Evolutionary conservation across 2,329 filamentous ascomycete species (phyloP).

Genomic region (Neobulgaria alba): DNA sequence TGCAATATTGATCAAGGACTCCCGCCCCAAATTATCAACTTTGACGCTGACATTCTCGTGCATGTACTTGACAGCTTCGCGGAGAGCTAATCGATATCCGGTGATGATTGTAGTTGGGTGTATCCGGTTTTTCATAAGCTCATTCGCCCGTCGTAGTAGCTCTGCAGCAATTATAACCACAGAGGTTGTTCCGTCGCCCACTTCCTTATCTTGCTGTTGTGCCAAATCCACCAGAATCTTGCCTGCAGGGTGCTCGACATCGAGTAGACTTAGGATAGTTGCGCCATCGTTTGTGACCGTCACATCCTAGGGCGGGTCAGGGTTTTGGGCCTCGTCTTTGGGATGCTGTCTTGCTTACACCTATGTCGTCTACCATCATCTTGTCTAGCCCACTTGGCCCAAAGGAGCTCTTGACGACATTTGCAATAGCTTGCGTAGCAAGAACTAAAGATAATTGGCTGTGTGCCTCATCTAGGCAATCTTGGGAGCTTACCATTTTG

Average conservation of each 20-base stretch:
- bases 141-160: conserved; percentile 86
- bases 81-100: conserved; percentile 87
- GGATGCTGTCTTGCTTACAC: conserved; percentile 45
- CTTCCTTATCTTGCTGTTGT: conserved; percentile 98
- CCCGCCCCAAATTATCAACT: conserved; percentile 82
- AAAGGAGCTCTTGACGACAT: conserved; percentile 98
- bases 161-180: conserved; percentile 96
- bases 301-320: conserved; percentile 58
- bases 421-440: conserved; percentile 93
- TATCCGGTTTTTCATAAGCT: conserved; percentile 99
- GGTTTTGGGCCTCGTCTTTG: conserved; percentile 3
- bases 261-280: conserved; percentile 88
- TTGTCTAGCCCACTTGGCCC: conserved; percentile 95
- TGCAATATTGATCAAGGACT: conserved; percentile 87
- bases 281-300: conserved; percentile 98
- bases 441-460: conserved; percentile 49
- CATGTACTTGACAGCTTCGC: conserved; percentile 98
- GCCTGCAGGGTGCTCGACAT: conserved; percentile 95
- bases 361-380: conserved; percentile 99
- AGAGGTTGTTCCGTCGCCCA: conserved; percentile 95
- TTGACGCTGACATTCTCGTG: conserved; percentile 96
- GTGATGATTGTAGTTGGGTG: conserved; percentile 99
- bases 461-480: neutral
- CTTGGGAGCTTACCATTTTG: conserved; percentile 64
- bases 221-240: conserved; percentile 97